Evolutionary conservation across 345 rosid species (phyloP).

Genomic region (Aegle marmelos): DNA sequence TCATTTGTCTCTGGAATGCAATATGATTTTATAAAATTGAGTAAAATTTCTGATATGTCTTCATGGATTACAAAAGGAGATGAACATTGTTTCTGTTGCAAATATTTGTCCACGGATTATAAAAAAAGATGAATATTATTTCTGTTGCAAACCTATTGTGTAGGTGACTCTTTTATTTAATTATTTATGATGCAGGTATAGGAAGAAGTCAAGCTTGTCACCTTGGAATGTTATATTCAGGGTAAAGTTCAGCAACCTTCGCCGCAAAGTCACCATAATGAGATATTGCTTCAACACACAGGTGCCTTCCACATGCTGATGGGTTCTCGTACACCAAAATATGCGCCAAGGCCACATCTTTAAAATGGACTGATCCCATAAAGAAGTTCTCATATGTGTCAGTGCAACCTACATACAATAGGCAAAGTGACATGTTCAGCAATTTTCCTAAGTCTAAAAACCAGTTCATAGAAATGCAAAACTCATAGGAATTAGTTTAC

Average conservation of each 20-base stretch:
- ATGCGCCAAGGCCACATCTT: constrained; percentile 88
- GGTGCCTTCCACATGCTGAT: constrained; percentile 76
- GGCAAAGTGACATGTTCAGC: not conserved
- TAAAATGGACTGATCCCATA: constrained; percentile 91
- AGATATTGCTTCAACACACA: constrained; percentile 83
- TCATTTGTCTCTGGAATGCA: not conserved
- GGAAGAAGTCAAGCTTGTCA: constrained; percentile 15
- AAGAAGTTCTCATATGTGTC: constrained; percentile 71
- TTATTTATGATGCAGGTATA: not conserved
- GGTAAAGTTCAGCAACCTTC: constrained; percentile 91
- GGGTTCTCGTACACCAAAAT: constrained; percentile 80
- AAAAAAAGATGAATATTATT: not conserved
- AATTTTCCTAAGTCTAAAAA: not conserved
- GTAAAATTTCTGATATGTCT: not conserved
- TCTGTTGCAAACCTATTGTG: not conserved
- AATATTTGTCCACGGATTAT: not conserved
- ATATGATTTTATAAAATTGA: not conserved
- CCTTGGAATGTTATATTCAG: constrained; percentile 77
- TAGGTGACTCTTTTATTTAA: too few relatives aligned
- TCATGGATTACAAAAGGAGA: not conserved
- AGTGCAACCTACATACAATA: constrained; percentile 59
- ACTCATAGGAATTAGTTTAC: not conserved
- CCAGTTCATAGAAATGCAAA: not conserved
- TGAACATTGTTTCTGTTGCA: not conserved
- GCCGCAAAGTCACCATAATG: constrained; percentile 89